Percentiles rank a stretch among this genome's conserved stretches.
These are phyloP conservation scores for Angomonas deanei DNA, from an alignment of 208 protist genomes.

Conservation along the genomic window DNA sequence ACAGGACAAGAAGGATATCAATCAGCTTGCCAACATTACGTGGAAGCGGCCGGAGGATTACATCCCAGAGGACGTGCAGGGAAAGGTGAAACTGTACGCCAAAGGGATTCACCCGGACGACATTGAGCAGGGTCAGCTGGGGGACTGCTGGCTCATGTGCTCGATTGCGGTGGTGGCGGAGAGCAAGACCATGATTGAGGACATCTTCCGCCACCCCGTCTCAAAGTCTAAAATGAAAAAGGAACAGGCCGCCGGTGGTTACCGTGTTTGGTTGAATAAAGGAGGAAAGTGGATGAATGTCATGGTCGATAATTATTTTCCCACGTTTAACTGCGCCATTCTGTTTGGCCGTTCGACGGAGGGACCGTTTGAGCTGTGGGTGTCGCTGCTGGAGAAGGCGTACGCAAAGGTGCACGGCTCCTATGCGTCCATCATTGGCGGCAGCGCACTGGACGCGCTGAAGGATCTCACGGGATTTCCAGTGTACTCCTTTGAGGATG, in stretches of 20 bases:
- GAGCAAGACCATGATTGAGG: slow-evolving; percentile 26
- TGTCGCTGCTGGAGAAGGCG: slow-evolving; percentile 72
- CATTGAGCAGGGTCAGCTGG: slow-evolving; percentile 51
- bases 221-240: slow-evolving; percentile 15
- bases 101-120: slow-evolving; percentile 22
- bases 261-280: slow-evolving; percentile 45
- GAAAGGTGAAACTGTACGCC: slow-evolving; percentile 30
- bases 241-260: slow-evolving; percentile 29
- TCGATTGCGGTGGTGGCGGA: slow-evolving; percentile 38
- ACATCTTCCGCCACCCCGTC: slow-evolving; percentile 28
- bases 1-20: slow-evolving; percentile 16
- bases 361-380: slow-evolving; percentile 61
- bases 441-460: slow-evolving; percentile 43
- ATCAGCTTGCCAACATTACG: slow-evolving; percentile 19
- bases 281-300: slow-evolving; percentile 48
- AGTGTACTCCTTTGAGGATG: slow-evolving; percentile 28
- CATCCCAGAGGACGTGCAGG: slow-evolving; percentile 23
- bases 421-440: slow-evolving; percentile 52
- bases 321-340: slow-evolving; percentile 19
- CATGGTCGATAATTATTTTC: slow-evolving; percentile 54
- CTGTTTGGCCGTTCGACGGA: slow-evolving; percentile 26
- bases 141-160: slow-evolving; percentile 69
- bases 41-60: slow-evolving; percentile 58
- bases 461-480: slow-evolving; percentile 59
- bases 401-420: slow-evolving; percentile 83